Base-by-base conservation (phyloP, 768 basidiomycete species). In the Mrakia hoshinonis region DNA sequence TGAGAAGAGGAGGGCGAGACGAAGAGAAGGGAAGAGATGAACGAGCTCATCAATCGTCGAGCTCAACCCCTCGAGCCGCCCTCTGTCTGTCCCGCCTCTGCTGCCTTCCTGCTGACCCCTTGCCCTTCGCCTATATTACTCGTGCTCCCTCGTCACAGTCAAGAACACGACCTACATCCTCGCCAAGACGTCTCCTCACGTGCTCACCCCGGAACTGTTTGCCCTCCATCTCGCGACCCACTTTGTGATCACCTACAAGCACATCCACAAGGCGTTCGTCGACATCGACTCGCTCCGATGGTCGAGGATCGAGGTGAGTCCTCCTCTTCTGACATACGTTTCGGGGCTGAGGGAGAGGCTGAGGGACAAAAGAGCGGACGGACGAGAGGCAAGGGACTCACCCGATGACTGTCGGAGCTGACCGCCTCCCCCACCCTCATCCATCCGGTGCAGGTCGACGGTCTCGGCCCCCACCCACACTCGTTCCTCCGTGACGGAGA, bases 401-500 rank as follows among this genome's bases (percentile, higher is more conserved):
- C 43, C 7, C 6, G 43, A 6, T 43, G 43, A 43, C 7, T 7
- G 39, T 47, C 48, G 39, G 36, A 26, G 26, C 43, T 47, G 9
- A 20, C 36, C 18, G 39, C 31, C 39, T 31, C 20, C 48, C 20
- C 24, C 34, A n/a, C 26, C 36, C 9, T n/a, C 34, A n/a, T 39
- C 36, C 34, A 31, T 58, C 34, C 29, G 10, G 18, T 15, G 18
- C 55, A 73, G 43, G 78, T 82, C 60, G 74, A 78, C 3, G 79
- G 77, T 0, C 78, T 66, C 34, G 70, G 82, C 73, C 82, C 82
- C 1, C 93, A 97, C 78, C 78, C 85, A 9, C 91, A 94, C 78
- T 85, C 91, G 20, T 98, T 95, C 80, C 82, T 84, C 69, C 83
- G 94, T 29, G 91, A 97, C 75, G 95, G 94, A 1, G 91, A 93